Evolutionary conservation across 148 eudicot species (phyloP).

Genomic region (Linanthus parryae): DNA sequence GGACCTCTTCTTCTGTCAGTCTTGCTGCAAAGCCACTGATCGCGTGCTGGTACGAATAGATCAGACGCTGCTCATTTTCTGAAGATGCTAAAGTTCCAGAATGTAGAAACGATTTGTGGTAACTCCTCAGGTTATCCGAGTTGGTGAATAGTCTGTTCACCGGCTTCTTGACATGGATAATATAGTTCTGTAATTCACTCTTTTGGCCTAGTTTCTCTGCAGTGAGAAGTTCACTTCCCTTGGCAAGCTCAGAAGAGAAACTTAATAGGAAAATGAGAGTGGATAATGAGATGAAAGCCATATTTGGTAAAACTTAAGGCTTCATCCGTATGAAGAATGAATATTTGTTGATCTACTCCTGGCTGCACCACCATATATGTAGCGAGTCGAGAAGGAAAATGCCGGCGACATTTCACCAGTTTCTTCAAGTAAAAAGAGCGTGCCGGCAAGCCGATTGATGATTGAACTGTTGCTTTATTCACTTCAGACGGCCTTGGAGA

Average conservation of each 20-base stretch:
- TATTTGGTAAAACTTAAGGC: not conserved
- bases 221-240: not conserved
- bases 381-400: not conserved
- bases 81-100: not conserved
- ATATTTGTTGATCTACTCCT: no score
- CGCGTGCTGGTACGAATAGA: slow-evolving; percentile 2
- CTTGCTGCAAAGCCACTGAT: slow-evolving; percentile 7
- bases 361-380: not conserved
- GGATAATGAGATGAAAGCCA: not conserved
- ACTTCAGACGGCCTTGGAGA: not conserved
- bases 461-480: not conserved
- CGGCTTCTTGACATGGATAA: slow-evolving; percentile 1
- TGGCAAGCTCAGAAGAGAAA: not conserved
- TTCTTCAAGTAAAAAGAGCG: no score
- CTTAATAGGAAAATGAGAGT: not conserved
- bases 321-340: not conserved
- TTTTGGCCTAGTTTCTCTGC: not conserved
- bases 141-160: not conserved
- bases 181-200: not conserved
- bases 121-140: not conserved
- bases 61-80: not conserved
- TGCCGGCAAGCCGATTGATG: not conserved
- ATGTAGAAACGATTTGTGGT: not conserved
- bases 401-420: not conserved
- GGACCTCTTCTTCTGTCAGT: not conserved